Conservation (phyloP, 2,329 filamentous ascomycete genomes). For the Macrophomina phaseolina region DNA sequence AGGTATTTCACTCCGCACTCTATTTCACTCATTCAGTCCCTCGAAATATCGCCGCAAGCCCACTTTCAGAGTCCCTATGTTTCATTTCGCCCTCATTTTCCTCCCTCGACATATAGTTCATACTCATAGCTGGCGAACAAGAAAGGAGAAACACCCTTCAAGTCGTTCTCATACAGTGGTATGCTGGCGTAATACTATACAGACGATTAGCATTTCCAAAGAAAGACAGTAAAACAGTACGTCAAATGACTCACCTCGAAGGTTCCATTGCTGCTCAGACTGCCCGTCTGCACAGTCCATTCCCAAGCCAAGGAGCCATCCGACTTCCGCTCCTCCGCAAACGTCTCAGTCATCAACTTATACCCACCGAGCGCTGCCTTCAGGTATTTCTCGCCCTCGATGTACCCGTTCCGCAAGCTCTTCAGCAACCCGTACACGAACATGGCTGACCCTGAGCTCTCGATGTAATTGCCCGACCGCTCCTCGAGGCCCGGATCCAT, state of each 20-base stretch:
- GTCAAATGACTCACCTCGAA: constrained; percentile 52
- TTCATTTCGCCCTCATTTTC: background rate
- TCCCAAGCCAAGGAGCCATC: constrained; percentile 56
- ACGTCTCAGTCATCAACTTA: constrained; percentile 50
- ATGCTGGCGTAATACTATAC: constrained; percentile 49
- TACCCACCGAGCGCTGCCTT: constrained; percentile 52
- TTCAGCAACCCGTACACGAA: constrained; percentile 45
- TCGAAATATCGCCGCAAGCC: no score
- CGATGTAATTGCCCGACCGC: constrained; percentile 62
- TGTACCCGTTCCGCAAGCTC: constrained; percentile 40
- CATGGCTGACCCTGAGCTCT: constrained; percentile 64
- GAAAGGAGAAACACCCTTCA: constrained; percentile 49
- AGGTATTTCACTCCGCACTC: no score
- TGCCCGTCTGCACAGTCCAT: constrained; percentile 60
- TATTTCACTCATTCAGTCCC: no score
- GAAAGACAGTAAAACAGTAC: background rate
- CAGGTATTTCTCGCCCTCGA: constrained; percentile 45
- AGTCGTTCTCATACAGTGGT: constrained; percentile 42
- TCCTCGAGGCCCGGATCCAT: constrained; percentile 56
- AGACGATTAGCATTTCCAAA: background rate
- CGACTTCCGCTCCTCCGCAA: constrained; percentile 52
- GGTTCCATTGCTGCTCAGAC: constrained; percentile 54
- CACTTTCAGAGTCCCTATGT: background rate
- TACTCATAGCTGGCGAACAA: constrained; percentile 44
- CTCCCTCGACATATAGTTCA: constrained; percentile 5